These are phyloP conservation scores for Rhazya stricta DNA, from an alignment of 257 asterid species.

Conservation along the genomic window DNA sequence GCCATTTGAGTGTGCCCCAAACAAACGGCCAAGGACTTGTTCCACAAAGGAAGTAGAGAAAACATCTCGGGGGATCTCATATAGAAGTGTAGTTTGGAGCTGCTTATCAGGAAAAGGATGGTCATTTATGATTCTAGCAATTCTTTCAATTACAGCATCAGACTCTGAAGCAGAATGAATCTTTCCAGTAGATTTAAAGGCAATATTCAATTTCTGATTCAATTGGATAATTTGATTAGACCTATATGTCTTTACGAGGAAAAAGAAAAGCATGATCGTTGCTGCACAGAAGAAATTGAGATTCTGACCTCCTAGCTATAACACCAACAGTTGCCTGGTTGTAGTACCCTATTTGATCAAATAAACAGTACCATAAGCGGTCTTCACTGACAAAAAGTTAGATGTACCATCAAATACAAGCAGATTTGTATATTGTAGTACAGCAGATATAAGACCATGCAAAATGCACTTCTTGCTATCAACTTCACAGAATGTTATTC, in stretches of 20 bases:
- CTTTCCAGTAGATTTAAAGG: conserved; percentile 16
- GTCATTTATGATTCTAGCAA: conserved; percentile 50
- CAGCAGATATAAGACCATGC: not conserved
- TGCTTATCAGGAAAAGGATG: conserved; percentile 64
- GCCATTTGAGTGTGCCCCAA: conserved; percentile 84
- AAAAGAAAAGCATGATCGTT: conserved; percentile 31
- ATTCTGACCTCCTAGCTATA: not conserved
- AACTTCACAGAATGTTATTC: not conserved
- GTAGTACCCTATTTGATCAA: not conserved
- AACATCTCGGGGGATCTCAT: conserved; percentile 31
- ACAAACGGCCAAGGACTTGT: conserved; percentile 66
- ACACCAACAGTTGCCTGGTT: not conserved
- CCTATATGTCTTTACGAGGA: conserved; percentile 16
- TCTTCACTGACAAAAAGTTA: conserved; percentile 5
- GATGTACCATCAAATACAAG: not conserved
- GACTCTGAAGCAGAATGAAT: conserved; percentile 31
- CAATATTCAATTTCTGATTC: conserved; percentile 26
- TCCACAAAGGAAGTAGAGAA: conserved; percentile 59
- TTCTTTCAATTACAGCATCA: conserved; percentile 33
- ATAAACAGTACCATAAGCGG: conserved; percentile 14
- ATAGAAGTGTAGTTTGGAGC: conserved; percentile 43
- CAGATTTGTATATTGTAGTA: not conserved
- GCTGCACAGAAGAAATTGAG: not conserved
- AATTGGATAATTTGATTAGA: conserved; percentile 15
- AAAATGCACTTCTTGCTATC: not conserved